Percentiles rank a stretch among this genome's conserved stretches.
Evolutionary conservation across 1,284 basidiomycete genomes (phyloP).

Genomic region (Polyporus tsugae): DNA sequence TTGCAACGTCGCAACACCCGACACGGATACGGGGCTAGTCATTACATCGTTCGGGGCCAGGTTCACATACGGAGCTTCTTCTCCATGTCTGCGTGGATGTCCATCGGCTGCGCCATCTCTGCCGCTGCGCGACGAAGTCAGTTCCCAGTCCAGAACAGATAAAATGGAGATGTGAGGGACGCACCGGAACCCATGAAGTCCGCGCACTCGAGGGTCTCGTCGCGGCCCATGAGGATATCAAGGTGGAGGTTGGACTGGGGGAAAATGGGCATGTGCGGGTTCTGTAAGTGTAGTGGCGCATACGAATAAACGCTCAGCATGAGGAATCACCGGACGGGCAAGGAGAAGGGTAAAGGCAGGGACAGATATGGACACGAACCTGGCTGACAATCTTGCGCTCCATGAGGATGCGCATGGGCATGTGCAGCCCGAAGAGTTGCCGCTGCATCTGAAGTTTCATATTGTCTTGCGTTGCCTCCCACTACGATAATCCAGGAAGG

Average conservation of each 20-base stretch:
- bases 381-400: slow-evolving; percentile 87
- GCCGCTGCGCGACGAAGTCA: slow-evolving; percentile 50
- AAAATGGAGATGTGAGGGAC: slow-evolving; percentile 34
- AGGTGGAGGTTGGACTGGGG: slow-evolving; percentile 83
- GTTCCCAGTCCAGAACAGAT: slow-evolving; percentile 1
- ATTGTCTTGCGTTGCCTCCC: slow-evolving; percentile 93
- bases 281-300: slow-evolving; percentile 46
- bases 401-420: slow-evolving; percentile 92
- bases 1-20: not conserved
- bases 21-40: not conserved
- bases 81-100: slow-evolving; percentile 79
- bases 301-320: slow-evolving; percentile 11
- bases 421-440: slow-evolving; percentile 87
- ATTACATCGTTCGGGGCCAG: not conserved
- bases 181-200: slow-evolving; percentile 55
- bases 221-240: slow-evolving; percentile 91
- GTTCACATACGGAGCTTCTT: slow-evolving; percentile 66
- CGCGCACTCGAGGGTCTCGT: slow-evolving; percentile 73
- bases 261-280: slow-evolving; percentile 68
- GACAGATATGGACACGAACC: slow-evolving; percentile 54
- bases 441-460: slow-evolving; percentile 87
- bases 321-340: not conserved
- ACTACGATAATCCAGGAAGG: slow-evolving; percentile 56
- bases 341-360: not conserved
- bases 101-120: slow-evolving; percentile 59